Evolutionary conservation across 345 rosid genomes (phyloP), one percentile per base, ranked within the genome.

Genomic region (Gossypium turneri): DNA sequence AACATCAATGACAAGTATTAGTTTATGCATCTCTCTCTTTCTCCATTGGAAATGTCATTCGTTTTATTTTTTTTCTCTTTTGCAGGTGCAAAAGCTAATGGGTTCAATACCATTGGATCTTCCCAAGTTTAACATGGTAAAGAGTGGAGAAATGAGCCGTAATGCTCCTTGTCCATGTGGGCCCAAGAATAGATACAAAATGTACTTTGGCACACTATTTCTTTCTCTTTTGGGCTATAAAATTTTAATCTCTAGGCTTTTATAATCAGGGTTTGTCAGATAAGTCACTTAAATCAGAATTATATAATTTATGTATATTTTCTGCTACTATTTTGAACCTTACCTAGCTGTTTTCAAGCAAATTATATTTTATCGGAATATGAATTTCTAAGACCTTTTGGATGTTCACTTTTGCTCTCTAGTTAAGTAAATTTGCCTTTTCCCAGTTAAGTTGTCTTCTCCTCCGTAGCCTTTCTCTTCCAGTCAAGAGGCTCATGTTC

Each of bases 101-200:
- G 96, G 99, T 1, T 83, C 94, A 38, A 84, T 97, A 2, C 99
- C 98, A 2, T 41, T 89, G 77, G 99, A 95, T 60, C 67, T 93
- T 62, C 97, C 98, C 5, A 87, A 90, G 83, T 88, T 96, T 44
- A 95, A 88, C 80, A 81, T 93, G 82, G 97, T 94, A 12, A 91
- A 90, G 82, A 93, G 97, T 76, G 96, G 97, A 59, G 90, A 90
- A 80, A 87, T 95, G n/a, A 93, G 99, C 85, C 82, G 96, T 74
- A 93, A 93, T 82, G 96, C 98, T 4, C 83, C 80, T 70, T 95
- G 99, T 73, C 99, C 98, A 0, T 95, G 99, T 66, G 98, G 96
- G 84, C 93, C 99, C 70, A 91, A 91, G 89, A 93, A 91, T 86
- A 88, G 93, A 91, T 95, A 93, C 81, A 91, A 93, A 81, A 64